Evolutionary conservation across 208 protist species (phyloP).

Genomic region (Wallacemonas sp.): DNA sequence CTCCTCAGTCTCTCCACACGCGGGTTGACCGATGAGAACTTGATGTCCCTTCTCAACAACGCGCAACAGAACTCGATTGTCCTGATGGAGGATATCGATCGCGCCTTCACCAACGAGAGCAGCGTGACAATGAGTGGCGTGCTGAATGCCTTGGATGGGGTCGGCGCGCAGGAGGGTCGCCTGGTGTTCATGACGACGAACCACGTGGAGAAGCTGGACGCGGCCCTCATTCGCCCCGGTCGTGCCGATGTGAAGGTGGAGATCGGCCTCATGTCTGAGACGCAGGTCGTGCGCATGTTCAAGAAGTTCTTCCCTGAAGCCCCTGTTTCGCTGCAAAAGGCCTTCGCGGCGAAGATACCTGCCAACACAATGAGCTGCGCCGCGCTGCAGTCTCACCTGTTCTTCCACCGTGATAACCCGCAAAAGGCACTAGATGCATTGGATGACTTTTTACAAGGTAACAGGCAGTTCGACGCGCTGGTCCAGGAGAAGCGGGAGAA

Average conservation of each 20-base stretch:
- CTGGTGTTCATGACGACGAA: constrained; percentile 98
- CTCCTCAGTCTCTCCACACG: constrained; percentile 92
- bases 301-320: constrained; percentile 81
- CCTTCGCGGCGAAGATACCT: constrained; percentile 45
- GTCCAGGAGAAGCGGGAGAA: constrained; percentile 45
- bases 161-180: constrained; percentile 93
- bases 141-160: constrained; percentile 96
- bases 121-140: constrained; percentile 94
- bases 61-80: constrained; percentile 87
- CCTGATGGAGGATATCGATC: constrained; percentile 96
- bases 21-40: constrained; percentile 84
- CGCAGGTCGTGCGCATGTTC: constrained; percentile 85
- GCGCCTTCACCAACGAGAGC: constrained; percentile 88
- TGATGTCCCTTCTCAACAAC: constrained; percentile 86
- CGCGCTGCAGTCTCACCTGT: constrained; percentile 93
- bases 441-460: constrained; percentile 40
- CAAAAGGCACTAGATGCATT: constrained; percentile 44
- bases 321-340: constrained; percentile 24
- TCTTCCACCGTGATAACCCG: constrained; percentile 85
- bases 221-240: constrained; percentile 94
- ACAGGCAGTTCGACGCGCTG: constrained; percentile 49
- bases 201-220: constrained; percentile 93
- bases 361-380: constrained; percentile 74
- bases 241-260: constrained; percentile 93
- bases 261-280: constrained; percentile 63